Percentiles rank a stretch among this genome's conserved stretches.
These are phyloP conservation scores for Paramecium primaurelia DNA, from an alignment of 73 alveolate species.

Conservation along the genomic window DNA sequence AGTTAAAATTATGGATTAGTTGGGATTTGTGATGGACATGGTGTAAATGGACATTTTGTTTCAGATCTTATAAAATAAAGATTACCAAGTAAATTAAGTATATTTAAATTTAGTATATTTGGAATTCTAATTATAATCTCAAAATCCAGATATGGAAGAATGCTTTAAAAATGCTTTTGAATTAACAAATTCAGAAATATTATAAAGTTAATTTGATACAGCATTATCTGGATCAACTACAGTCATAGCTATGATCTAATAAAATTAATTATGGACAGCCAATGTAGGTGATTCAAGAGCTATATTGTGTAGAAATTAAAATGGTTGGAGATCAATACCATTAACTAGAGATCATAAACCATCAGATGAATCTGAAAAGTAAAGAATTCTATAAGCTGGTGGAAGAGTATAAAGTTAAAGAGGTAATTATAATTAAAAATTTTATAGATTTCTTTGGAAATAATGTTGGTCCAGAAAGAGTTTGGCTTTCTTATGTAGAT, in stretches of 20 bases:
- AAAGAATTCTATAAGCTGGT: conserved; percentile 76
- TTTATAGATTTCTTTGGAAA: conserved; percentile 73
- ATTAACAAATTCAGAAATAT: conserved; percentile 42
- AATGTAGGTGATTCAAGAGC: conserved; percentile 93
- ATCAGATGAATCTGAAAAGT: conserved; percentile 69
- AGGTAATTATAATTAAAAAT: background rate
- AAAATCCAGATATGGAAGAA: background rate
- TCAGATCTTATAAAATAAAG: conserved; percentile 19
- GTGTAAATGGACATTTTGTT: conserved; percentile 59
- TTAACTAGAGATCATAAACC: conserved; percentile 85
- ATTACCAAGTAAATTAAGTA: background rate
- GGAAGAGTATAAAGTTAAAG: conserved; percentile 55
- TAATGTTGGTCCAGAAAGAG: conserved; percentile 91
- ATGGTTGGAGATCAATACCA: conserved; percentile 62
- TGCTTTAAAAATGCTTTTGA: conserved; percentile 26
- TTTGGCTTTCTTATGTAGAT: conserved; percentile 88
- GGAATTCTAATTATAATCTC: background rate
- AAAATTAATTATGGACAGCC: conserved; percentile 63
- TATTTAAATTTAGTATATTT: background rate
- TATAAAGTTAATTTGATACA: conserved; percentile 61
- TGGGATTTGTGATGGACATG: conserved; percentile 64
- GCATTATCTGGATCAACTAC: conserved; percentile 69
- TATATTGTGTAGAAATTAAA: conserved; percentile 68
- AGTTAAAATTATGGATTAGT: background rate
- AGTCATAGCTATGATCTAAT: conserved; percentile 71